phyloP scores from a whole-genome alignment of 1,284 basidiomycete genomes.

The Ustanciosporium gigantosporum region DNA sequence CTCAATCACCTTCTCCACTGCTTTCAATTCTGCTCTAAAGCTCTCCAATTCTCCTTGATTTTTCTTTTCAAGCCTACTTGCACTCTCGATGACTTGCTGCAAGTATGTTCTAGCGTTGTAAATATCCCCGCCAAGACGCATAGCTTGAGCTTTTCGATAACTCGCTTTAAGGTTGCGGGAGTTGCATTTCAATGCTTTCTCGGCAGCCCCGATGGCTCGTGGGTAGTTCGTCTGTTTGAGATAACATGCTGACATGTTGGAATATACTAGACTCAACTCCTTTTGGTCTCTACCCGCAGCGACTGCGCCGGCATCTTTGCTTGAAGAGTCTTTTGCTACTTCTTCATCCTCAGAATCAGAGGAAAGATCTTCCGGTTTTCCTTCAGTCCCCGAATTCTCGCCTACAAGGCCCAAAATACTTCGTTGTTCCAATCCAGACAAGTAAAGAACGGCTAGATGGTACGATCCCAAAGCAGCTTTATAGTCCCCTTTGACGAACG shows the following conservation, averaged over 20 bases:
- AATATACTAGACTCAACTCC: constrained; percentile 8
- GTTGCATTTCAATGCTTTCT: constrained; percentile 12
- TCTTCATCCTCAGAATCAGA: background rate
- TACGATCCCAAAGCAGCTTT: constrained; percentile 8
- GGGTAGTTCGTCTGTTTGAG: constrained; percentile 11
- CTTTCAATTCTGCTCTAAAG: constrained; percentile 8
- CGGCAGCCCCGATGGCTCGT: constrained; percentile 8
- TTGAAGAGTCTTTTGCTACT: background rate
- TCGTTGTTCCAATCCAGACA: constrained; percentile 6
- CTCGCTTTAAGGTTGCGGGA: constrained; percentile 19
- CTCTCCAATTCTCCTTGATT: background rate
- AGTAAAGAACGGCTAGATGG: constrained; percentile 16
- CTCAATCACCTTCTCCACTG: constrained; percentile 7
- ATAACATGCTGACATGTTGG: constrained; percentile 27
- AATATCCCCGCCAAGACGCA: constrained; percentile 4
- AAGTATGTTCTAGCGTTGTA: constrained; percentile 4
- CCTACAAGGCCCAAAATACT: constrained; percentile 15
- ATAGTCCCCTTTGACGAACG: constrained; percentile 8
- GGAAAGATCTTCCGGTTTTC: constrained; percentile 7
- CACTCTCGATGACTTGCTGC: background rate
- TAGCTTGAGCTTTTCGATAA: constrained; percentile 13
- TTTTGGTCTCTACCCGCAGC: constrained; percentile 3
- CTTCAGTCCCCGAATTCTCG: constrained; percentile 13
- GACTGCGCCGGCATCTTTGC: background rate
- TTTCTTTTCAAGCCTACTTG: background rate